Evolutionary conservation across 106 monocot genomes (phyloP), one percentile per base, ranked within the genome.

Genomic region (Dioscorea zingiberensis): DNA sequence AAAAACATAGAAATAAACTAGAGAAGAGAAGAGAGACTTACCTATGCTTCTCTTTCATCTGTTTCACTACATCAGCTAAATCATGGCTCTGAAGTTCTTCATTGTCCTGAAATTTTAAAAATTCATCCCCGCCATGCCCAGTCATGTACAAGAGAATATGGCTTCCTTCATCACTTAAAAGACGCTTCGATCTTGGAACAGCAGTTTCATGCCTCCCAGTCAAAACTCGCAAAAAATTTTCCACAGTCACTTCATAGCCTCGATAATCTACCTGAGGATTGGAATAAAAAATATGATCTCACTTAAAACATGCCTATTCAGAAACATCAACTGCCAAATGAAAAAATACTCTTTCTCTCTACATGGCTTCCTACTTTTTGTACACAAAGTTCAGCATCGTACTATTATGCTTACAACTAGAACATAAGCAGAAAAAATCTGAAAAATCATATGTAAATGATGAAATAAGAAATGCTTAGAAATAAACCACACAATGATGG

Each of bases 61-160:
- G 97, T 60, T 89, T 98, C 48, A 93, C 97, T 63, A 79, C 89
- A 86, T 98, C 97, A 59, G 92, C 92, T 80, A 98, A 84, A 86
- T 98, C 97, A 82, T 98, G 97, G 73, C 97, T 98, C 70, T 92
- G 88, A 81, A 98, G 92, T 67, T 98, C 97, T 78, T 92, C 92
- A 47, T 73, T 73, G 58, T 98, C 97, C 64, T 98, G 92, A 82
- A 98, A 98, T 66, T 98, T 98, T 63, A 98, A 68, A 80, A 98
- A 98, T 46, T 93, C 81, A 72, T 98, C 89, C 21, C 97, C 97
- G 1, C 97, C 97, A 77, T 93, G 97, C 16, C 92, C 92, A 49
- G 97, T 93, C 97, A 98, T 98, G 76, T 98, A 93, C 54, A 98
- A 53, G 60, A 98, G 93, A 70, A 98, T 80, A 48, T 93, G 92